These are phyloP conservation scores for Cordyceps cicadae DNA, from an alignment of 2,329 filamentous ascomycete species.

Conservation along the genomic window DNA sequence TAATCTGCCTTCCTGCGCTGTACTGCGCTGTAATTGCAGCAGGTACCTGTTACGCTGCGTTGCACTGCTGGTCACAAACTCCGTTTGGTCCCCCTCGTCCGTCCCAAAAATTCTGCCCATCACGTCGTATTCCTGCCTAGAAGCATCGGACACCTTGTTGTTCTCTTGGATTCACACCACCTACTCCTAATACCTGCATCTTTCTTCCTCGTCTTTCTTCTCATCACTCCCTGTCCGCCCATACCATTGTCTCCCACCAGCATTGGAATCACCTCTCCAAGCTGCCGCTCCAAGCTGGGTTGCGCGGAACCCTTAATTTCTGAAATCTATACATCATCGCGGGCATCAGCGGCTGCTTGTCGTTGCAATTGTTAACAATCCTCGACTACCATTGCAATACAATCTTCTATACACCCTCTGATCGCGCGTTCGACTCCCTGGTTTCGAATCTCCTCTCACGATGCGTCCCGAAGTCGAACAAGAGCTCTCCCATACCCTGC, in stretches of 20 bases:
- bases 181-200: constrained; percentile 8
- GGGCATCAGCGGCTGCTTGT: constrained; percentile 2
- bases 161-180: constrained; percentile 11
- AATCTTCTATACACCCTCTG: neutral
- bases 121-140: constrained; percentile 16
- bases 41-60: neutral
- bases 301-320: constrained; percentile 12
- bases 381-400: neutral
- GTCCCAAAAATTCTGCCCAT: constrained; percentile 11
- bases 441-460: constrained; percentile 29
- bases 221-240: constrained; percentile 7
- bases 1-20: neutral
- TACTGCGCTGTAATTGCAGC: too few species aligned
- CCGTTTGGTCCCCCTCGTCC: constrained; percentile 4
- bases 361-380: neutral
- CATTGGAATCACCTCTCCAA: constrained; percentile 5
- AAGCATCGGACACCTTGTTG: constrained; percentile 13
- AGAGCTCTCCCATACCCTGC: constrained; percentile 94
- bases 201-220: constrained; percentile 13
- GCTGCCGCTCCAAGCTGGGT: constrained; percentile 11
- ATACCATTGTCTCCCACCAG: constrained; percentile 7
- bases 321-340: neutral
- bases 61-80: neutral
- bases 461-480: constrained; percentile 99
- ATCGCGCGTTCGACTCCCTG: constrained; percentile 5